Evolutionary conservation across 257 asterid genomes (phyloP).

Genomic region (Solanum chiquidenum): DNA sequence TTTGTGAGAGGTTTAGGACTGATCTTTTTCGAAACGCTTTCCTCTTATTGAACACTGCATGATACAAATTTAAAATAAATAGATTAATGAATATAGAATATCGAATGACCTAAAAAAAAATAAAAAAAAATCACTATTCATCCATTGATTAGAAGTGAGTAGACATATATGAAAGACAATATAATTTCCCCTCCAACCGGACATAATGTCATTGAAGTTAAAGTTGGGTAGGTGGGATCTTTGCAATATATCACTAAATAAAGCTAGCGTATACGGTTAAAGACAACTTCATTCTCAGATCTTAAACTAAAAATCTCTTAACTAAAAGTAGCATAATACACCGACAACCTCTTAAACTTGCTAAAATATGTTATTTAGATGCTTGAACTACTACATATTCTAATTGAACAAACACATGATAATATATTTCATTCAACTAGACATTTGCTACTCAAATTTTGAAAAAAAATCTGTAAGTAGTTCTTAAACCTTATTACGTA

Average conservation of each 20-base stretch:
- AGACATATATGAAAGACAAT: neutral
- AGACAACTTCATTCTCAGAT: accelerated
- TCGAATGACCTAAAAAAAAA: neutral
- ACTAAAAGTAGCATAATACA: neutral
- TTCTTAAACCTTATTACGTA: neutral
- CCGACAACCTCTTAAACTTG: neutral
- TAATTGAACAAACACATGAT: neutral
- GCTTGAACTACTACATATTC: neutral
- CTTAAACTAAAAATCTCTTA: neutral
- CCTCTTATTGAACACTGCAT: neutral
- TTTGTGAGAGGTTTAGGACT: neutral
- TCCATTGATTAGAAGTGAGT: neutral
- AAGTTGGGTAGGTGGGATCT: neutral
- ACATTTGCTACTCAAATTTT: neutral
- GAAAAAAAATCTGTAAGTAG: neutral
- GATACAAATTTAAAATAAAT: neutral
- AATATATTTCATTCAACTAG: neutral
- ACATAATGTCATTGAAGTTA: neutral
- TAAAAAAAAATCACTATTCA: neutral
- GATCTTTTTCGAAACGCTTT: accelerated
- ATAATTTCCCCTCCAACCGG: neutral
- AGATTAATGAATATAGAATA: neutral
- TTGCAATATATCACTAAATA: neutral
- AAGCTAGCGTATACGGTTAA: neutral
- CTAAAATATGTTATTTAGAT: neutral